A percentile compares a stretch with the other conserved stretches of the same genome.
These are phyloP conservation scores for Daldinia childiae DNA, from an alignment of 495 filamentous ascomycete species.

Conservation along the genomic window DNA sequence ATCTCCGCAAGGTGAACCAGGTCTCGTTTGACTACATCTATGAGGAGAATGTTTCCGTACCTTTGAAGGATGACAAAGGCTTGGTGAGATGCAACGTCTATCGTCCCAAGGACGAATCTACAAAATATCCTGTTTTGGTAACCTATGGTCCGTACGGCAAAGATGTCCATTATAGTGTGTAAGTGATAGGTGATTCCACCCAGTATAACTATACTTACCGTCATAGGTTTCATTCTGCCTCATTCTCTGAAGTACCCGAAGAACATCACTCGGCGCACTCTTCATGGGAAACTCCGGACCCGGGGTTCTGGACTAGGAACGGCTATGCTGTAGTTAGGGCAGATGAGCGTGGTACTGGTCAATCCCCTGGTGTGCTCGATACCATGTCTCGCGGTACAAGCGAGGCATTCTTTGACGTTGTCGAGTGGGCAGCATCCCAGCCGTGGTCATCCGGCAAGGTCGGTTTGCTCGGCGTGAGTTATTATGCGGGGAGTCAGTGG, in stretches of 20 bases:
- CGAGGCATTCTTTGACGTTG: neutral
- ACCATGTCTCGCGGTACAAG: neutral
- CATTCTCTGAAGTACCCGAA: neutral
- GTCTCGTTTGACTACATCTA: neutral
- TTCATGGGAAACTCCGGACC: neutral
- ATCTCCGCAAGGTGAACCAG: neutral
- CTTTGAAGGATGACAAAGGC: neutral
- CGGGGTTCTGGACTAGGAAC: neutral
- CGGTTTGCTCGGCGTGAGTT: neutral
- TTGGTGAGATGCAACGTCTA: neutral
- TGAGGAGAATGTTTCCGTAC: neutral
- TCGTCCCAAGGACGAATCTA: neutral
- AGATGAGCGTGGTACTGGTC: neutral
- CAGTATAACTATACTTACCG: too few relatives aligned
- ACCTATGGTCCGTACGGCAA: neutral
- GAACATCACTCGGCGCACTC: neutral
- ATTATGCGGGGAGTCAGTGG: neutral
- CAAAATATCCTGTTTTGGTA: neutral
- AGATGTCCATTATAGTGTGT: neutral
- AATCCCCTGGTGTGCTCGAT: neutral
- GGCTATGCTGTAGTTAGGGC: neutral
- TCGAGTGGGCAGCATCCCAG: neutral
- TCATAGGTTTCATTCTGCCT: neutral
- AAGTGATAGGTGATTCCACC: neutral
- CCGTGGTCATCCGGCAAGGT: neutral